Base-by-base conservation (phyloP, 2,329 filamentous ascomycete genomes). In the Apiospora phragmitis region DNA sequence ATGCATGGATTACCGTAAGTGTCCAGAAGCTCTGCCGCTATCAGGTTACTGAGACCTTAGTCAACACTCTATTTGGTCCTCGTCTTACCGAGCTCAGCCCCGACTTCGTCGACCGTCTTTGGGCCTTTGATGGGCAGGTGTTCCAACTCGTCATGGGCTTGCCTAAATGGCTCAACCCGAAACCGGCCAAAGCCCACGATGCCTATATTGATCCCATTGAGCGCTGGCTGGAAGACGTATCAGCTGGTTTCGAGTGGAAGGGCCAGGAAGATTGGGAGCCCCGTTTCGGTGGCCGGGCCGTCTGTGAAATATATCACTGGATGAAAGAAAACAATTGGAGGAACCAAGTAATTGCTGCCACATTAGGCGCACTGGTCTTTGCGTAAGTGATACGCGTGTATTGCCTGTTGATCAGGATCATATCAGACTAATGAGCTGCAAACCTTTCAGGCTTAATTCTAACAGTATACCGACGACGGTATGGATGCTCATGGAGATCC, bases 241-340 rank as follows among this genome's bases (percentile, higher is more conserved):
- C 65, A 5, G 59, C 55, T 0, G 51, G 72, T 8, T 76, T 74
- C 51, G 73, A 77, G 62, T 74, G 70, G 0, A 69, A 69, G 1
- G 68, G 65, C 0, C 73, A n/a, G n/a, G n/a, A n/a, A n/a, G n/a
- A 73, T 11, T 80, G 77, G 77, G 79, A 80, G 18, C 75, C 76
- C 0, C 67, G 71, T 12, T 76, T 76, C 12, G 79, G 79, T 3
- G 74, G 74, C 1, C 71, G 71, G 3, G 71, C 76, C 29, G 69
- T 69, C 14, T 73, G 77, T 2, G 66, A 74, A 45, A 68, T 72
- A 1, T 68, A 72, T 1, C 73, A 70, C 24, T 77, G 75, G 73
- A 62, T 75, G 1, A 67, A 72, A 4, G 71, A 74, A 0, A 29
- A 18, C 1, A 74, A 73, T 3, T 75, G 78, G 68, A 71, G 71